Conservation (phyloP, 352 stramenopile genomes). For the Phytophthora tubulina region DNA sequence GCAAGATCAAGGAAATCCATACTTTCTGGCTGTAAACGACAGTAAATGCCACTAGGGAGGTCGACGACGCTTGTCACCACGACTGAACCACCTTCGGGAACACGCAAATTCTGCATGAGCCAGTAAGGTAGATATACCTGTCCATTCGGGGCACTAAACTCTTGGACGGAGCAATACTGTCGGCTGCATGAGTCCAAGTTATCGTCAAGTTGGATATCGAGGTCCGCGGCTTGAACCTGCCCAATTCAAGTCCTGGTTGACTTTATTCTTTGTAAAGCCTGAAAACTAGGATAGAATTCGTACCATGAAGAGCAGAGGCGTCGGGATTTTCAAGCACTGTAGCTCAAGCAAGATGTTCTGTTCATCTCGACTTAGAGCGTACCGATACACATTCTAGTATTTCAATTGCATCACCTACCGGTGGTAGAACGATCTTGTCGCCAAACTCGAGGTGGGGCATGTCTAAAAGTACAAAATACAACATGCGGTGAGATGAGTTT, state of each 20-base stretch:
- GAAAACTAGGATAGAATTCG: not conserved
- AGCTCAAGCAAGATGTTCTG: too few relatives aligned
- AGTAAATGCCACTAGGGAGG: conserved; percentile 60
- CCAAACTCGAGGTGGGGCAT: too few relatives aligned
- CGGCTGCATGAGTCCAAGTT: not conserved
- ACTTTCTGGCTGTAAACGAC: conserved; percentile 63
- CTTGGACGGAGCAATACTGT: conserved; percentile 71
- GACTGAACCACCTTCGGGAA: conserved; percentile 51
- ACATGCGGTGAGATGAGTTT: too few relatives aligned
- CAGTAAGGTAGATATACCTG: conserved; percentile 72
- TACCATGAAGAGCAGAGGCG: too few relatives aligned
- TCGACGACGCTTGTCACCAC: conserved; percentile 46
- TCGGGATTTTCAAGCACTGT: too few relatives aligned
- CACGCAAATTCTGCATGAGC: conserved; percentile 72
- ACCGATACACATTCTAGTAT: too few relatives aligned
- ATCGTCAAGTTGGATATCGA: conserved; percentile 30
- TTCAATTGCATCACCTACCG: too few relatives aligned
- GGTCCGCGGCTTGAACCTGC: conserved; percentile 10
- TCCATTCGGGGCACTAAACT: conserved; percentile 66
- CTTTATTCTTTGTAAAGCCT: not conserved
- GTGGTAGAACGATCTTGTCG: too few relatives aligned
- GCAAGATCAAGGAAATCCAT: conserved; percentile 58
- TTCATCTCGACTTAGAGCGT: too few relatives aligned
- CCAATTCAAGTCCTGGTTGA: not conserved
- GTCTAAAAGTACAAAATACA: too few relatives aligned